Percentiles rank a stretch among this genome's conserved stretches.
These are phyloP conservation scores for Penicillium subrubescens DNA, from an alignment of 495 filamentous ascomycete genomes.

Conservation along the genomic window DNA sequence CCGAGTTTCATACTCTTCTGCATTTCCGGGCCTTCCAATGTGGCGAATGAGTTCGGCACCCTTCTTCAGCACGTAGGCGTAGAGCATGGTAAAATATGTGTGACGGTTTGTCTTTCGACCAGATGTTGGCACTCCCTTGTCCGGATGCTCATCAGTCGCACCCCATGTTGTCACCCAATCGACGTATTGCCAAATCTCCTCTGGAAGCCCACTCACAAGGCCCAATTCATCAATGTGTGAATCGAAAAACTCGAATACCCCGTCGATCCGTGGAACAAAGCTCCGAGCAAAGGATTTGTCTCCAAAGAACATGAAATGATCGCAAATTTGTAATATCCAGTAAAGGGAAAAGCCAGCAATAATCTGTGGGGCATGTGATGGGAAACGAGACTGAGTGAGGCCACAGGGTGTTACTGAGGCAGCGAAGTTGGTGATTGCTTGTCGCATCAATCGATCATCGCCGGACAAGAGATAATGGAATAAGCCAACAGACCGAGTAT, in stretches of 20 bases:
- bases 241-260: constrained; percentile 28
- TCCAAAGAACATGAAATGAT: constrained; percentile 27
- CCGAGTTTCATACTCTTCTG: constrained; percentile 21
- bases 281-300: constrained; percentile 16
- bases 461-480: constrained; percentile 30
- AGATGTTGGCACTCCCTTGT: constrained; percentile 33
- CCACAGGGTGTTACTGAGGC: constrained; percentile 31
- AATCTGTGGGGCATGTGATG: constrained; percentile 36
- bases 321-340: constrained; percentile 27
- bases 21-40: constrained; percentile 15
- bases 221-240: constrained; percentile 23
- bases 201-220: constrained; percentile 31
- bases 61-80: constrained; percentile 17
- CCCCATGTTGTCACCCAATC: constrained; percentile 31
- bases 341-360: constrained; percentile 34
- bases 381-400: constrained; percentile 35
- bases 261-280: constrained; percentile 26
- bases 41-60: constrained; percentile 33
- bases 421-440: constrained; percentile 22
- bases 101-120: constrained; percentile 14
- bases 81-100: constrained; percentile 24
- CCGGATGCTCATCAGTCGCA: constrained; percentile 31
- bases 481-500: constrained; percentile 28
- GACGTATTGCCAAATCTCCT: constrained; percentile 35
- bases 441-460: constrained; percentile 31